Conservation (phyloP, 2,329 filamentous ascomycete genomes). For the Coniochaeta prunicola region DNA sequence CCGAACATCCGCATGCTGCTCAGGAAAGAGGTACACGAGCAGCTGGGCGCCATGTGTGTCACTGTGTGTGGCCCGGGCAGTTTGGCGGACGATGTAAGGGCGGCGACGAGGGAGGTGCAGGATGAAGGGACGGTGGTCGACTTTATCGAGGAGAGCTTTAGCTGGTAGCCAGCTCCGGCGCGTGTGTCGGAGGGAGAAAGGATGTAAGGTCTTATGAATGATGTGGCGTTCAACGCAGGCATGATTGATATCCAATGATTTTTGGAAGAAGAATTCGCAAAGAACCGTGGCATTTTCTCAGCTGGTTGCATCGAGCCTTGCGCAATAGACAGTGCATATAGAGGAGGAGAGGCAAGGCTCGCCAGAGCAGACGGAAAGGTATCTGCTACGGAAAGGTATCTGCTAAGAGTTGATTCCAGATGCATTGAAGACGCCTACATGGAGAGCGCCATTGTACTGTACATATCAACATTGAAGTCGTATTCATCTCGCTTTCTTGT, state of each 20-base stretch:
- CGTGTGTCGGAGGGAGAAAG: background rate
- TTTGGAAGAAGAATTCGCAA: background rate
- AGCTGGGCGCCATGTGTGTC: constrained; percentile 83
- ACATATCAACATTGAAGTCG: background rate
- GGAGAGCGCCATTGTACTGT: background rate
- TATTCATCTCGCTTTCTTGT: background rate
- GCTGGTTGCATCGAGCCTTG: background rate
- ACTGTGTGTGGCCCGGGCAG: constrained; percentile 71
- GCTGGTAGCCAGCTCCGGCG: constrained; percentile 35
- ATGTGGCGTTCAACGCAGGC: background rate
- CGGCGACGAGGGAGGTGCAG: constrained; percentile 57
- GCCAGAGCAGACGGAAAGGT: background rate
- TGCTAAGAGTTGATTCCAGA: background rate
- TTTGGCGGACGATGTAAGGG: constrained; percentile 67
- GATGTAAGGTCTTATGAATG: background rate
- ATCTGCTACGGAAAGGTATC: background rate
- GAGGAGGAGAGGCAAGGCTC: background rate
- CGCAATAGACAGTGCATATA: background rate
- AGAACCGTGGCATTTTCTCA: background rate
- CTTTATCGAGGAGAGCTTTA: constrained; percentile 73
- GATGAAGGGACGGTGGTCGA: constrained; percentile 57
- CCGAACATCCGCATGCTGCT: constrained; percentile 78
- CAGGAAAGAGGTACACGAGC: constrained; percentile 71
- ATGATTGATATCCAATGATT: background rate
- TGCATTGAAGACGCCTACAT: background rate